Evolutionary conservation across 495 filamentous ascomycete species (phyloP).

Genomic region (Aspergillus affinis): DNA sequence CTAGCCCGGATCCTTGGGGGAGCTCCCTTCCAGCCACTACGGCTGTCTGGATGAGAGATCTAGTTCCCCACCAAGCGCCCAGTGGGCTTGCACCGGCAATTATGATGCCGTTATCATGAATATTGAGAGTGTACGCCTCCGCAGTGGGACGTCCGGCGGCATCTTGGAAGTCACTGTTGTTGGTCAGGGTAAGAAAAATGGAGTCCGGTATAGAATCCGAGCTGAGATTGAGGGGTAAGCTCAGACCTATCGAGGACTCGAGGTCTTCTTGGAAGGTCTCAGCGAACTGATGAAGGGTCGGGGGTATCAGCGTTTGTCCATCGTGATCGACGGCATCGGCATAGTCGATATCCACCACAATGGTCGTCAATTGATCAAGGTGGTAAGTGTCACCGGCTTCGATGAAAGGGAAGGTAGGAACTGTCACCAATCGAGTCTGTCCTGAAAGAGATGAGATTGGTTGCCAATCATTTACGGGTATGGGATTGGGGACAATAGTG

Average conservation of each 20-base stretch:
- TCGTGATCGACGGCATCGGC: slow-evolving; percentile 31
- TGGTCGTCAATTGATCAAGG: slow-evolving; percentile 29
- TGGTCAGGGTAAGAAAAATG: slow-evolving; percentile 46
- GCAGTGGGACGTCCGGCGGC: slow-evolving; percentile 41
- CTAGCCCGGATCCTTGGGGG: slow-evolving; percentile 36
- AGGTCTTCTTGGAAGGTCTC: slow-evolving; percentile 43
- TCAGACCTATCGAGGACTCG: slow-evolving; percentile 23
- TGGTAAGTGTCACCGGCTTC: slow-evolving; percentile 26
- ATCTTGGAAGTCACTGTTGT: slow-evolving; percentile 39
- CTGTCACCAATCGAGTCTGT: slow-evolving; percentile 15
- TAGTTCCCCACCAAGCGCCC: slow-evolving; percentile 54
- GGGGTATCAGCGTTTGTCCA: slow-evolving; percentile 50
- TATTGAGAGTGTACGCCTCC: slow-evolving; percentile 47
- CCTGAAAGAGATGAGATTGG: slow-evolving; percentile 2
- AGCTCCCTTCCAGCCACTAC: slow-evolving; percentile 33
- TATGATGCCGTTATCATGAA: slow-evolving; percentile 35
- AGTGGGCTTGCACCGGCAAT: slow-evolving; percentile 51
- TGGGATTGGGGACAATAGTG: background rate
- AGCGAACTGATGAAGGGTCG: slow-evolving; percentile 43
- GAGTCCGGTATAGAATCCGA: slow-evolving; percentile 20
- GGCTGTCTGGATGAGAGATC: slow-evolving; percentile 48
- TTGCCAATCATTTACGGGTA: background rate
- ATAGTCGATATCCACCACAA: slow-evolving; percentile 45
- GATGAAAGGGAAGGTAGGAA: slow-evolving; percentile 40
- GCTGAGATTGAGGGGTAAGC: slow-evolving; percentile 25